A percentile compares a stretch with the other conserved stretches of the same genome.
These are phyloP conservation scores for Fusarium coffeatum DNA, from an alignment of 2,329 filamentous ascomycete genomes.

Conservation along the genomic window DNA sequence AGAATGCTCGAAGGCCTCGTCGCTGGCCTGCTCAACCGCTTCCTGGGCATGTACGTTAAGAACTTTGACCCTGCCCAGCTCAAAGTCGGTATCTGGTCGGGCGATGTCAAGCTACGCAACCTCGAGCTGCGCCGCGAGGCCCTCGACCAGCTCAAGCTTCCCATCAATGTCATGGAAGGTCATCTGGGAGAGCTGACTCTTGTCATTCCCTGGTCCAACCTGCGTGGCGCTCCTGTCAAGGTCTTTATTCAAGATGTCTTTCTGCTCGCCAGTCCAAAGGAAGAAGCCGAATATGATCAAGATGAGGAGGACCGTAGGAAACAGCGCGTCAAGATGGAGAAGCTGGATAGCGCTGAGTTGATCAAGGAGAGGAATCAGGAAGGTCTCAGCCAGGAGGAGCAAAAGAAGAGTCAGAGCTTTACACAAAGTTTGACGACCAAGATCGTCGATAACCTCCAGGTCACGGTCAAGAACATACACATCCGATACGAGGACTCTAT, in stretches of 20 bases:
- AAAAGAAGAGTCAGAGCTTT: slow-evolving; percentile 98
- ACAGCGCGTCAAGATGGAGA: slow-evolving; percentile 98
- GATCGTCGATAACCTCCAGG: slow-evolving; percentile 97
- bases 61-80: slow-evolving; percentile 98
- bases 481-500: slow-evolving; percentile 98
- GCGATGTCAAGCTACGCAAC: slow-evolving; percentile 94
- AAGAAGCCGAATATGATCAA: slow-evolving; percentile 92
- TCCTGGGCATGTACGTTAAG: slow-evolving; percentile 99
- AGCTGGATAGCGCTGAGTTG: slow-evolving; percentile 94
- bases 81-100: slow-evolving; percentile 98
- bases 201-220: slow-evolving; percentile 96
- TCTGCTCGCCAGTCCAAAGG: slow-evolving; percentile 91
- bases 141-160: slow-evolving; percentile 94
- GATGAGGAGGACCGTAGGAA: slow-evolving; percentile 89
- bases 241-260: slow-evolving; percentile 98
- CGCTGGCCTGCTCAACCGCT: slow-evolving; percentile 96
- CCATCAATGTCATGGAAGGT: slow-evolving; percentile 95
- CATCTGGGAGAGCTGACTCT: slow-evolving; percentile 93
- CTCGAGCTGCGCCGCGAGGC: slow-evolving; percentile 94
- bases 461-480: slow-evolving; percentile 98
- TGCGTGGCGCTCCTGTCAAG: slow-evolving; percentile 92
- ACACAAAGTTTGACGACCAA: slow-evolving; percentile 94
- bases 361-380: slow-evolving; percentile 93
- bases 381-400: slow-evolving; percentile 92
- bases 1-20: slow-evolving; percentile 97